Evolutionary conservation across 371 early-diverging fungal genomes (phyloP).

Genomic region (Mortierella sp.): DNA sequence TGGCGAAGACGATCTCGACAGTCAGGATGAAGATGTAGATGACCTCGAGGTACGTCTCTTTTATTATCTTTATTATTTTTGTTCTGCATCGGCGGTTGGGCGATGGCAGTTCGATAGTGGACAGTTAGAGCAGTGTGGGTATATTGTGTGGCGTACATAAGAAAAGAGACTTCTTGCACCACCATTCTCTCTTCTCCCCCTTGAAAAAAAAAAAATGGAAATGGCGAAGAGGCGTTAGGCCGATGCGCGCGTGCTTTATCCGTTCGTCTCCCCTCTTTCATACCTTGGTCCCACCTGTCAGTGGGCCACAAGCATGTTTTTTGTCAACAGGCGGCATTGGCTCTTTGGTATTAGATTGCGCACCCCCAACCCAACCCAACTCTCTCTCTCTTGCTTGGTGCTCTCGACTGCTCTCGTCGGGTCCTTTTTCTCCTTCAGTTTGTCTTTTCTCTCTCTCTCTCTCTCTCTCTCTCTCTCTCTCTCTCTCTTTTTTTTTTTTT

Average conservation of each 20-base stretch:
- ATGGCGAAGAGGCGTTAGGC: neutral
- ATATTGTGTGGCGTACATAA: constrained; percentile 1
- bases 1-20: constrained; percentile 46
- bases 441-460: neutral
- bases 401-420: too few relatives aligned
- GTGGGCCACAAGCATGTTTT: too few relatives aligned
- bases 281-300: too few relatives aligned
- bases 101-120: neutral
- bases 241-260: neutral
- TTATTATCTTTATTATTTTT: neutral
- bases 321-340: too few relatives aligned
- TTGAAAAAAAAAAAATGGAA: neutral
- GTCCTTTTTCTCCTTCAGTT: constrained; percentile 7
- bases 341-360: too few relatives aligned
- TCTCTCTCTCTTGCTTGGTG: neutral
- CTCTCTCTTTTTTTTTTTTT: constrained; percentile 1
- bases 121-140: too few relatives aligned
- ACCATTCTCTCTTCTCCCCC: too few relatives aligned
- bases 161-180: neutral
- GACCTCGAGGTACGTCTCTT: constrained; percentile 36
- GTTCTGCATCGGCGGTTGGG: neutral
- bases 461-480: neutral
- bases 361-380: too few relatives aligned
- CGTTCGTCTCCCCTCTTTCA: neutral
- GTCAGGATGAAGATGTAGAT: constrained; percentile 37